Conservation (phyloP, 2,329 filamentous ascomycete genomes). For the Simplicillium sp. region DNA sequence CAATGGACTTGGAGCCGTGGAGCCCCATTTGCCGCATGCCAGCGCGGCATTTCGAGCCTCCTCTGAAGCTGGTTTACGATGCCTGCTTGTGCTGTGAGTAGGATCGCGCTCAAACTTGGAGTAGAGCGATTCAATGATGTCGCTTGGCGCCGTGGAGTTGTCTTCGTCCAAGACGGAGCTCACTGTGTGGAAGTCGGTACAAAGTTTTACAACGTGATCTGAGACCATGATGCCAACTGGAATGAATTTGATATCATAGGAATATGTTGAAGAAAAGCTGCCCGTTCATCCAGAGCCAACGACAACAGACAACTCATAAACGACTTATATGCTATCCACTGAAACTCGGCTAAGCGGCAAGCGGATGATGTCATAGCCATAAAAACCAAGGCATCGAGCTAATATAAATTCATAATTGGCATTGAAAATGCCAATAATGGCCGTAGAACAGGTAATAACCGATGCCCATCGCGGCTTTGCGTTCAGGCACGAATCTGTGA, state of each 20-base stretch:
- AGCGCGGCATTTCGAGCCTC: slow-evolving; percentile 41
- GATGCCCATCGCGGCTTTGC: no score
- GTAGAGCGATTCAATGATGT: slow-evolving; percentile 49
- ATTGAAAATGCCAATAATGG: no score
- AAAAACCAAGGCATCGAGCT: no score
- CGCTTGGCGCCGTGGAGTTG: slow-evolving; percentile 38
- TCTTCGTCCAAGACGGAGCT: slow-evolving; percentile 46
- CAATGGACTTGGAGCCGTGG: slow-evolving; percentile 51
- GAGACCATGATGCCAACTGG: slow-evolving; percentile 16
- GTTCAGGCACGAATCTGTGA: no score
- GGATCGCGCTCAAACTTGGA: slow-evolving; percentile 15
- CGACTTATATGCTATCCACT: no score
- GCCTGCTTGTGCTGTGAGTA: slow-evolving; percentile 5
- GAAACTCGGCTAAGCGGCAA: no score
- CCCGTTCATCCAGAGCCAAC: neutral
- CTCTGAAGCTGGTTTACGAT: slow-evolving; percentile 13
- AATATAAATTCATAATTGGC: no score
- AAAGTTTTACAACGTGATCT: slow-evolving; percentile 35
- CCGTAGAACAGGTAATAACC: no score
- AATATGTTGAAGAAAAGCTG: neutral
- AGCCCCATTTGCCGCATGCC: slow-evolving; percentile 59
- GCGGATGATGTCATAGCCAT: no score
- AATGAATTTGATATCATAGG: neutral
- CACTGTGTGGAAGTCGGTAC: slow-evolving; percentile 43
- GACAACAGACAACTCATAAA: no score